Conservation (phyloP, 225 moss, liverwort and hornwort species). For the Pseudisothecium myosuroides region DNA sequence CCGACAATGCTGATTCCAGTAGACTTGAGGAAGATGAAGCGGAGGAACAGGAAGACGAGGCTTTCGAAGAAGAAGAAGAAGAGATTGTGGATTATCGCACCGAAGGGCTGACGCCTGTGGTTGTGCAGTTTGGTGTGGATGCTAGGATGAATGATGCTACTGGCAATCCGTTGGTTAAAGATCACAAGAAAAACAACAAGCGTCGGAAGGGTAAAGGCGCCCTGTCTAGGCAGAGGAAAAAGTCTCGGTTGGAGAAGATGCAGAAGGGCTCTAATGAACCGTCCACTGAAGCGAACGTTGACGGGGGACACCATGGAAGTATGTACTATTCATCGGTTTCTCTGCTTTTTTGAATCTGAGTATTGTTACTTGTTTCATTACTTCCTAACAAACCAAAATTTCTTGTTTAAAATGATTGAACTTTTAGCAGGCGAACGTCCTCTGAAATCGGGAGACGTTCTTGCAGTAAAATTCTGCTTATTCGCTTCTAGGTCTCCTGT, state of each 20-base stretch:
- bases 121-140: background rate
- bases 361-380: background rate
- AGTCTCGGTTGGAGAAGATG: conserved; percentile 16
- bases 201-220: conserved; percentile 51
- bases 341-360: background rate
- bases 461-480: background rate
- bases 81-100: conserved; percentile 32
- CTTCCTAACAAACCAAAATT: background rate
- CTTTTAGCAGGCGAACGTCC: background rate
- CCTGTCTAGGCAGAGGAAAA: conserved; percentile 37
- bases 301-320: conserved; percentile 9
- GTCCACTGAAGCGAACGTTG: background rate
- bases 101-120: conserved; percentile 21
- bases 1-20: background rate
- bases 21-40: background rate
- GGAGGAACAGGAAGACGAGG: background rate
- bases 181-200: conserved; percentile 15
- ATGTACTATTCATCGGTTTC: background rate
- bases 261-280: conserved; percentile 4
- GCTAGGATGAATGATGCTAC: background rate
- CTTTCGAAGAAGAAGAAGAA: background rate
- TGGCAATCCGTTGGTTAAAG: background rate
- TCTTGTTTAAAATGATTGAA: background rate
- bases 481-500: background rate
- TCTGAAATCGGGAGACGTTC: background rate